A percentile compares a stretch with the other conserved stretches of the same genome.
phyloP scores from a whole-genome alignment of 768 basidiomycete genomes.

The Lactarius akahatsu region DNA sequence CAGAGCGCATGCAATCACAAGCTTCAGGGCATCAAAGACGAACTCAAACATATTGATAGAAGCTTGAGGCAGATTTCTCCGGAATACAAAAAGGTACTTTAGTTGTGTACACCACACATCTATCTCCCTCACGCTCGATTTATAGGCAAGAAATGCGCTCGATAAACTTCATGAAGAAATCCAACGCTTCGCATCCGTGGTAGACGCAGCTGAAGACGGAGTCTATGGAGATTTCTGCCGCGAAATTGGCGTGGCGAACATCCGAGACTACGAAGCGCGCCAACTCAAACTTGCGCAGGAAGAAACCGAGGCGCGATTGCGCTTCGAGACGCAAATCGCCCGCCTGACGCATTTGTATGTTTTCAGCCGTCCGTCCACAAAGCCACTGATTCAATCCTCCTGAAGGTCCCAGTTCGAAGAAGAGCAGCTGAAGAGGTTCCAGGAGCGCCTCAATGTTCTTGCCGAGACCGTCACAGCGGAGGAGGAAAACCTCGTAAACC shows the following conservation, averaged over 20 bases:
- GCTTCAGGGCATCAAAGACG: slow-evolving; percentile 75
- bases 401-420: slow-evolving; percentile 76
- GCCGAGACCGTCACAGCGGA: slow-evolving; percentile 54
- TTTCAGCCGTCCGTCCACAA: slow-evolving; percentile 2
- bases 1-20: slow-evolving; percentile 77
- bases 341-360: slow-evolving; percentile 82
- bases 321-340: slow-evolving; percentile 84
- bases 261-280: slow-evolving; percentile 92
- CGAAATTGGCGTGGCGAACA: slow-evolving; percentile 73
- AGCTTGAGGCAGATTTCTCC: slow-evolving; percentile 66
- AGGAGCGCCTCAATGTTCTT: slow-evolving; percentile 60
- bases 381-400: slow-evolving; percentile 5
- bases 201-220: slow-evolving; percentile 78
- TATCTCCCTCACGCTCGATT: neutral
- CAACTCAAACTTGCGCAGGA: slow-evolving; percentile 87
- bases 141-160: slow-evolving; percentile 55
- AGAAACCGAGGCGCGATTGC: slow-evolving; percentile 78
- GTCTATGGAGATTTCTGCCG: slow-evolving; percentile 78
- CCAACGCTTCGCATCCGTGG: slow-evolving; percentile 49
- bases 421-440: slow-evolving; percentile 65
- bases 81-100: slow-evolving; percentile 67
- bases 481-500: slow-evolving; percentile 49
- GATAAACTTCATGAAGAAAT: slow-evolving; percentile 54
- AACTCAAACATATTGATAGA: slow-evolving; percentile 76
- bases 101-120: neutral